Base-by-base conservation (phyloP, 164 flowering plant genomes). In the Tetracentron sinense region DNA sequence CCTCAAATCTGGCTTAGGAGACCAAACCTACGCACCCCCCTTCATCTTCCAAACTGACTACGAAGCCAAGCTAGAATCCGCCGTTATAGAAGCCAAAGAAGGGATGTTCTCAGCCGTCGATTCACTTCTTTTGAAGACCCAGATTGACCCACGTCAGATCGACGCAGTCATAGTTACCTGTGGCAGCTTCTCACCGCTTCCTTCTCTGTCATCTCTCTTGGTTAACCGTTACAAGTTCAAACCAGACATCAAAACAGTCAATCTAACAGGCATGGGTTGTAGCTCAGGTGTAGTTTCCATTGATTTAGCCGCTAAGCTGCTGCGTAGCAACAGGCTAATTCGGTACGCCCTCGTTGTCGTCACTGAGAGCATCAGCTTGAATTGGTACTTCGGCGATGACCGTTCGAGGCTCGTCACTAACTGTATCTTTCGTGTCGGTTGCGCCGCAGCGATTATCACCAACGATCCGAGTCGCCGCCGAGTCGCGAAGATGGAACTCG, bases 261-360 rank as follows among this genome's bases (percentile, higher is more conserved):
- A 83, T 65, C 69, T 83, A 1, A 72, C 77, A 21, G 87, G 90
- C 20, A 85, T 83, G 87, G 87, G 86, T 0, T 83, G 90, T 59
- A 79, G 87, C 61, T 74, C 84, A 0, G 84, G 90, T 7, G 74
- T 73, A 7, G 20, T 77, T 21, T 31, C 84, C 12, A 65, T 82
- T 0, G 90, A 85, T 59, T 60, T 82, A 19, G 86, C 83, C 29
- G 75, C 78, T 22, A 72, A 69, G 30, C 48, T 82, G 50, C 54
- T 84, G 14, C 66, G 76, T 19, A 57, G 67, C 0, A 25, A 51
- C 44, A 64, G 61, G 0, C 60, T 64, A 12, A 42, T 69, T 35
- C 68, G 56, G 12, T 69, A 79, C 63, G 87, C 77, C 33, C 76
- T 78, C 20, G 71, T 78, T 1, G 72, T 78, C 4, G 58, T 63